Evolutionary conservation across 768 basidiomycete genomes (phyloP).

Genomic region (Astraeus odoratus): DNA sequence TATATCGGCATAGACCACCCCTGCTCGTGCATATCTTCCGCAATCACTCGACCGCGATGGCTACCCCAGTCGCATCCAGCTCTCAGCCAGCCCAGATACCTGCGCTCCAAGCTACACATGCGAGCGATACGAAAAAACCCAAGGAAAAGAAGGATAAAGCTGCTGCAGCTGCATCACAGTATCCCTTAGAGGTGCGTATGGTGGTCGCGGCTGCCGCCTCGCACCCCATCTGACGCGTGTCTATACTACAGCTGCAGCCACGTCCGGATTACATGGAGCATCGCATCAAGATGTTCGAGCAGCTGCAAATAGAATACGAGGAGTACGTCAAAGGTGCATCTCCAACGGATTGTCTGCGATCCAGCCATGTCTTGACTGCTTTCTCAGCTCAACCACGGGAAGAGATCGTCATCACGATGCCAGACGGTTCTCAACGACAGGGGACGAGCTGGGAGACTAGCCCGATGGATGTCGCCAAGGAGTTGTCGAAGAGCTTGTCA

Average conservation of each 20-base stretch:
- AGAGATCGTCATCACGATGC: slow-evolving; percentile 77
- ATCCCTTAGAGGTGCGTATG: slow-evolving; percentile 57
- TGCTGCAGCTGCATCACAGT: slow-evolving; percentile 30
- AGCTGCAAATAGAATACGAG: slow-evolving; percentile 79
- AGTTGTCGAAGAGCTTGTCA: slow-evolving; percentile 78
- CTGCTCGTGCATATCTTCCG: slow-evolving; percentile 5
- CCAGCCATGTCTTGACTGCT: slow-evolving; percentile 1
- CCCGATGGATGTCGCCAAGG: slow-evolving; percentile 86
- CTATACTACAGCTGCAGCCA: slow-evolving; percentile 59
- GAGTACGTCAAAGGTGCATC: slow-evolving; percentile 65
- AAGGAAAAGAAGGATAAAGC: slow-evolving; percentile 39
- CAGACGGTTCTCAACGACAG: slow-evolving; percentile 77
- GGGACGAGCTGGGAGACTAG: slow-evolving; percentile 93
- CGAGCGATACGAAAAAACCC: slow-evolving; percentile 32
- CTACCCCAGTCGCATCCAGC: slow-evolving; percentile 49
- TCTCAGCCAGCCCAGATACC: slow-evolving; percentile 44
- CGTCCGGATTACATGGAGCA: slow-evolving; percentile 83
- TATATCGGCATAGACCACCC: slow-evolving; percentile 10
- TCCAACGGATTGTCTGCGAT: not conserved
- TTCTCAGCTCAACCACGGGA: slow-evolving; percentile 66
- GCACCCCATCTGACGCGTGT: not conserved
- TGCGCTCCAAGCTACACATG: slow-evolving; percentile 38
- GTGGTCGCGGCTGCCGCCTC: not conserved
- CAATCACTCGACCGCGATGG: slow-evolving; percentile 38
- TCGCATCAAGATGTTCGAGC: slow-evolving; percentile 84